Evolutionary conservation across 108 stramenopile species (phyloP).

Genomic region (Nitzschia putrida): DNA sequence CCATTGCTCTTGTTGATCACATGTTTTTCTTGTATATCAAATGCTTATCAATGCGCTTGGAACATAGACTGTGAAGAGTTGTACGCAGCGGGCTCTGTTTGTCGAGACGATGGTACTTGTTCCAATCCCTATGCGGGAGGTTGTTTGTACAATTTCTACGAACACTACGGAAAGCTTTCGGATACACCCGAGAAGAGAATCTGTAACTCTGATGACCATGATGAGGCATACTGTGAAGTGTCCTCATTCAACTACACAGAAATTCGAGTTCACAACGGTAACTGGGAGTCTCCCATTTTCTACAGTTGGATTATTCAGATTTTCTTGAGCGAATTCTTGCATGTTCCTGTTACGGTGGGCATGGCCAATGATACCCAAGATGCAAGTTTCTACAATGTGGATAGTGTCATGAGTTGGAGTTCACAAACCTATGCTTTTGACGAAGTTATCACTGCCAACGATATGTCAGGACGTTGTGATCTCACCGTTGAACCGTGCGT

Average conservation of each 20-base stretch:
- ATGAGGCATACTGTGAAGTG: not conserved
- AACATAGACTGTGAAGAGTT: constrained; percentile 11
- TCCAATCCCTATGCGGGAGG: constrained; percentile 43
- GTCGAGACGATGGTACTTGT: constrained; percentile 14
- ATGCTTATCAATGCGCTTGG: not conserved
- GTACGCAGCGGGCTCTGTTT: constrained; percentile 13
- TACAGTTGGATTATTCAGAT: constrained; percentile 47
- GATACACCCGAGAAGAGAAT: constrained; percentile 11
- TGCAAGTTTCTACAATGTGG: constrained; percentile 37
- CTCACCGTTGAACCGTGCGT: constrained; percentile 20
- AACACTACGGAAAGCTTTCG: not conserved
- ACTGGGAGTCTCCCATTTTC: constrained; percentile 48
- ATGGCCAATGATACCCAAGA: constrained; percentile 11
- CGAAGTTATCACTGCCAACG: constrained; percentile 12
- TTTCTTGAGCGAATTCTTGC: constrained; percentile 37
- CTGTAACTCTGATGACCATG: constrained; percentile 28
- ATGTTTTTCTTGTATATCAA: too few species aligned
- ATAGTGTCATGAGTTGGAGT: constrained; percentile 23
- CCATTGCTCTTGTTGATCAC: too few species aligned
- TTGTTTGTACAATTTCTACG: constrained; percentile 25
- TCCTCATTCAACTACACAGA: constrained; percentile 35
- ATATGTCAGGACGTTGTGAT: constrained; percentile 13
- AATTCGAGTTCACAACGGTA: constrained; percentile 26
- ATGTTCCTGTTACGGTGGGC: constrained; percentile 41
- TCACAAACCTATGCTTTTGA: constrained; percentile 25